Evolutionary conservation across 1,284 basidiomycete species (phyloP), one percentile per base, ranked within the genome.

Genomic region (Phellopilus nigrolimitatus): DNA sequence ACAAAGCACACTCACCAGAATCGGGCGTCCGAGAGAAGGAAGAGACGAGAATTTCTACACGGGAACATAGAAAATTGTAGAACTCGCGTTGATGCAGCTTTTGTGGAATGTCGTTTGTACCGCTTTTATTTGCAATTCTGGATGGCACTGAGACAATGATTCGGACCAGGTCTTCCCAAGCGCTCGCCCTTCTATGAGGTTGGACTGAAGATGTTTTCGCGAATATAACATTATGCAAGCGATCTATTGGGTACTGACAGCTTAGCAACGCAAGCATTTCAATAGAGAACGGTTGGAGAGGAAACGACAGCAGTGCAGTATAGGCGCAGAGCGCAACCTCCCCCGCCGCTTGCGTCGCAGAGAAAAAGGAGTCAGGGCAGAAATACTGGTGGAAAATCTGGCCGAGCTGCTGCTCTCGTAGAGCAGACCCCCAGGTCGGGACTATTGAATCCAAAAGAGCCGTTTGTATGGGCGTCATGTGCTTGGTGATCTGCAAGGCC

Each of bases 111-210:
- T 17, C 30, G 36, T 44, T 21, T 15, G 15, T 30, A 9, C 21
- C 39, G 33, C 25, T 34, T 15, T 28, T 71, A 64, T 92, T 92
- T 12, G 86, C 82, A 10, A 86, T 76, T 62, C 79, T 87, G 9
- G 68, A 67, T 24, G 88, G 86, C 3, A 90, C 66, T 8, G 76
- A 71, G 39, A 79, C 67, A 8, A 82, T 53, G 56, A 76, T 74
- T n/a, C 75, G 75, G 17, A 90, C 75, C 57, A 73, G 79, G 57
- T 86, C 81, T 57, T 85, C 83, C 89, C 89, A 92, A 49, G 66
- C 57, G 31, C 76, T 56, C 30, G 64, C 62, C 55, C 68, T 68
- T 45, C 59, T 57, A 46, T 63, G 55, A 6, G 53, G 46, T 30
- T 42, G 38, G 33, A 46, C 47, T 22, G 59, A 60, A 8, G 47